These are phyloP conservation scores for Leccinum fuscescens DNA, from an alignment of 1,284 basidiomycete genomes.

Conservation along the genomic window DNA sequence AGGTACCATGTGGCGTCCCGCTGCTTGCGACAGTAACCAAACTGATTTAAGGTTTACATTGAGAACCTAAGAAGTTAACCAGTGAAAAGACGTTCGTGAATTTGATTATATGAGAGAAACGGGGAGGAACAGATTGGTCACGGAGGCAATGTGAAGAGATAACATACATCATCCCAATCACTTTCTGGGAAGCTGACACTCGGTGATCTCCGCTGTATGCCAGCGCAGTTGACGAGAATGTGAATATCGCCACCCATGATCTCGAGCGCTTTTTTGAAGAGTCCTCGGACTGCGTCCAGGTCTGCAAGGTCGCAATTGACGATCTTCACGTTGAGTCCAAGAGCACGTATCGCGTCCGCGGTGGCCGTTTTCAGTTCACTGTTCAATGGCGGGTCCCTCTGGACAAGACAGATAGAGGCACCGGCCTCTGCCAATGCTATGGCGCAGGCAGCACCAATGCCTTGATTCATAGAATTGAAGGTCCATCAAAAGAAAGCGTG, in stretches of 20 bases:
- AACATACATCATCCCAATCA: constrained; percentile 87
- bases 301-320: constrained; percentile 79
- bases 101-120: constrained; percentile 14
- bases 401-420: constrained; percentile 78
- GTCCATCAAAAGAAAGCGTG: constrained; percentile 11
- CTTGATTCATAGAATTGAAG: constrained; percentile 37
- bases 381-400: constrained; percentile 46
- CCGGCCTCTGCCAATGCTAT: constrained; percentile 77
- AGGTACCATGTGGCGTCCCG: constrained; percentile 79
- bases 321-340: constrained; percentile 46
- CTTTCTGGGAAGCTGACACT: constrained; percentile 79
- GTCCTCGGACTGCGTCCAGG: constrained; percentile 59
- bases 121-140: constrained; percentile 7
- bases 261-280: constrained; percentile 66
- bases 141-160: constrained; percentile 10
- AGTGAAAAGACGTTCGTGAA: constrained; percentile 14
- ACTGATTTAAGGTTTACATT: constrained; percentile 77
- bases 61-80: constrained; percentile 52
- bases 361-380: constrained; percentile 54
- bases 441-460: constrained; percentile 73
- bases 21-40: constrained; percentile 75
- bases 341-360: constrained; percentile 48
- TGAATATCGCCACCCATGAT: constrained; percentile 70
- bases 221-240: constrained; percentile 91
- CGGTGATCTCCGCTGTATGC: constrained; percentile 86